Base-by-base conservation (phyloP, 306 rosid species). In the Cucurbita pepo region DNA sequence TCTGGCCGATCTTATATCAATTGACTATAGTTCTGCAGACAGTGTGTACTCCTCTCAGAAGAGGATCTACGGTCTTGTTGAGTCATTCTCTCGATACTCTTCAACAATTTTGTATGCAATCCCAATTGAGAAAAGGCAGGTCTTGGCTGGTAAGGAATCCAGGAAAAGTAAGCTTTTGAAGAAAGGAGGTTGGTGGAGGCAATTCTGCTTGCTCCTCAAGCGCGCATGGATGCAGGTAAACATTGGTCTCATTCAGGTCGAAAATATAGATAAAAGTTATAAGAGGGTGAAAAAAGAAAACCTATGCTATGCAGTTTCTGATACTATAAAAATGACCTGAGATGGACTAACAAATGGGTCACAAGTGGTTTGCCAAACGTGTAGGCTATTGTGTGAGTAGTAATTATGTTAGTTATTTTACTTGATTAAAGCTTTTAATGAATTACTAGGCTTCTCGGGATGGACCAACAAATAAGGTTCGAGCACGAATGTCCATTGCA, bases 161-260 rank as follows among this genome's bases (percentile, higher is more conserved):
- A 83, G 73, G 82, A 83, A 84, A 79, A 75, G 81, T 56, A 73
- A 74, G 63, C 79, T 52, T 70, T 81, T 67, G 86, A 86, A 65
- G 86, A 88, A 80, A 81, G 88, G 91, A 75, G 79, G 89, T 47
- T 94, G 97, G 98, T 90, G 97, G 97, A 87, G 83, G 77, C 87
- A 90, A 81, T 94, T 94, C 80, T 52, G 87, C 81, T 80, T 94
- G 90, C 98, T 90, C 62, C 87, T 94, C 43, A 94, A 77, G 85
- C 93, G 97, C 63, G 98, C 97, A 43, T 90, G 98, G 97, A 90
- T 89, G 90, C 98, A 94, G 97, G 98, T 87, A 22, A 47, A 22
- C 22, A 75, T 18, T 25, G 40, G 69, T 72, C 56, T 15, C 71
- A 59, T 79, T 50, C 53, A 67, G 56, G 34, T 14, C 37, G 61